Base-by-base conservation (phyloP, 2,329 filamentous ascomycete species). In the Hymenoscyphus linearis region DNA sequence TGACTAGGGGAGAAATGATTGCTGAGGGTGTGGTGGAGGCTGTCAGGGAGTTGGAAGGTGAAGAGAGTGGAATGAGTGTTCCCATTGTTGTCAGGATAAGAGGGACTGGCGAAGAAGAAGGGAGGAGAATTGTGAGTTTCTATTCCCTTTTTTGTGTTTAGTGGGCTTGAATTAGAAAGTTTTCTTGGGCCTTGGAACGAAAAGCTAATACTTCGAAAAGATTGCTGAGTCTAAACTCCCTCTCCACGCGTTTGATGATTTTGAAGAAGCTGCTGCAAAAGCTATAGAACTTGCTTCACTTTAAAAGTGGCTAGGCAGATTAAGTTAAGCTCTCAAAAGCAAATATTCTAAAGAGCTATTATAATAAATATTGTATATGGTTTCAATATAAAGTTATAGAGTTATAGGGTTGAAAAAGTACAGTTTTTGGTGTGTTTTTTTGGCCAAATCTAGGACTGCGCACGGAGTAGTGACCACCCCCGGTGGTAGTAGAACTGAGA, bases 61-160 rank as follows among this genome's bases (percentile, higher is more conserved):
- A 47, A 13, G n/a, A 47, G 12, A n/a, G 40, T 0, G 18, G 18
- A 3, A 81, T 88, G 68, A 76, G 73, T n/a, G 79, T 89, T 1
- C 89, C 89, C 0, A 87, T 93, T 0, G 88, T 93, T n/a, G 89
- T 93, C 34, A 80, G 90, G 65, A 80, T 93, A 64, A 79, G 88
- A 63, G 89, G 90, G 7, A 92, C 89, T 14, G 90, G 89, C 67
- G 89, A 93, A 76, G 80, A 82, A 67, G 78, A 83, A 65, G 90
- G 88, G 7, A 85, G 87, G 78, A 81, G 78, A 71, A 83, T 91
- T 70, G 80, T 82, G 65, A 69, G 76, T 74, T 40, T 36, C 18
- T 10, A 12, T 16, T 55, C 4, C 5, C 35, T 14, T 26, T 47
- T 12, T 36, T 35, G 4, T 36, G 50, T 52, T 55, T 60, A 5